These are phyloP conservation scores for Penicillium sp. DNA, from an alignment of 2,329 filamentous ascomycete genomes.

Conservation along the genomic window DNA sequence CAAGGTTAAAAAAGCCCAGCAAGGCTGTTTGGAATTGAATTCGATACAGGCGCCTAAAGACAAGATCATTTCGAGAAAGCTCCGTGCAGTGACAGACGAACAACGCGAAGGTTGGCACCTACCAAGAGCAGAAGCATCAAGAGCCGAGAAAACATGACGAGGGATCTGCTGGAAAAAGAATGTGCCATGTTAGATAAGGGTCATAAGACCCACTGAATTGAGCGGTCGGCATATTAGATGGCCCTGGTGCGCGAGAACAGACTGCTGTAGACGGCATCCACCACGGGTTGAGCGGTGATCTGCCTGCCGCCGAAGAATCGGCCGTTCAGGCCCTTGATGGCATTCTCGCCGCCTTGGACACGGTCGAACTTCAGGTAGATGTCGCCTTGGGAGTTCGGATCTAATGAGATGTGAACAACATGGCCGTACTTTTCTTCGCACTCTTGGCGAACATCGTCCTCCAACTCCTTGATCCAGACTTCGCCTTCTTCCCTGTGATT, in stretches of 20 bases:
- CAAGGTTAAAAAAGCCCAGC: not conserved
- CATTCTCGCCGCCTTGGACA: slow-evolving; percentile 91
- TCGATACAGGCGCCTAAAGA: slow-evolving; percentile 17
- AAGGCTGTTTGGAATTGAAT: not conserved
- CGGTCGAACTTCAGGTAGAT: slow-evolving; percentile 99
- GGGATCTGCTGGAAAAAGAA: slow-evolving; percentile 20
- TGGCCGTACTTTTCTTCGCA: slow-evolving; percentile 95
- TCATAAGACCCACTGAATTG: slow-evolving; percentile 27
- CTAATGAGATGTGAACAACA: slow-evolving; percentile 94
- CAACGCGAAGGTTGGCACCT: slow-evolving; percentile 34
- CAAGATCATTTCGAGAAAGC: slow-evolving; percentile 26
- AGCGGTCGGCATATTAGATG: slow-evolving; percentile 53
- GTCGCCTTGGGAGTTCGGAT: slow-evolving; percentile 90
- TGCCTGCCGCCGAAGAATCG: slow-evolving; percentile 90
- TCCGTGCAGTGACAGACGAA: slow-evolving; percentile 20
- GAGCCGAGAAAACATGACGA: slow-evolving; percentile 23
- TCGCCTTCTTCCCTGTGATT: slow-evolving; percentile 74
- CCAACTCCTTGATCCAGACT: slow-evolving; percentile 86
- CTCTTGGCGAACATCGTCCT: slow-evolving; percentile 88
- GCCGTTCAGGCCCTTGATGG: slow-evolving; percentile 95
- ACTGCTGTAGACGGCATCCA: slow-evolving; percentile 98
- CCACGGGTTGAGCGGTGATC: slow-evolving; percentile 92
- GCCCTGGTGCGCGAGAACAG: slow-evolving; percentile 84
- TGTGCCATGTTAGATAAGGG: slow-evolving; percentile 26
- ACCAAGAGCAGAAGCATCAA: slow-evolving; percentile 38